phyloP scores from a whole-genome alignment of 2,329 filamentous ascomycete genomes.

The Podosphaera xanthii region DNA sequence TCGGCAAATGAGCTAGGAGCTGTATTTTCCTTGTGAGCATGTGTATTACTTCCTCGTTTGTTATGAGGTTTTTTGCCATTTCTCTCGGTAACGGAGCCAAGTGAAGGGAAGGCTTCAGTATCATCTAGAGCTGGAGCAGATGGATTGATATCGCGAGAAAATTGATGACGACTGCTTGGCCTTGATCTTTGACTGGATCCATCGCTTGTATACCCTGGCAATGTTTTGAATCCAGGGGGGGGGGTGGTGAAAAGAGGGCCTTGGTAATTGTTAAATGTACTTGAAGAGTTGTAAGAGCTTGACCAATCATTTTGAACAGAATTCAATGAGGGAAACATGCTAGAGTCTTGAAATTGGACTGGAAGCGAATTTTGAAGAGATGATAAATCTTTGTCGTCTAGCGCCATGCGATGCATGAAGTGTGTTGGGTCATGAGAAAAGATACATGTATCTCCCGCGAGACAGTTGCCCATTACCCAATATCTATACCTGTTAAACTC shows the following conservation, averaged over 20 bases:
- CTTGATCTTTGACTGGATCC: conserved; percentile 55
- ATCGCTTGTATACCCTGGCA: conserved; percentile 32
- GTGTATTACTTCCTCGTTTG: conserved; percentile 66
- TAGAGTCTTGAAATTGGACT: conserved; percentile 64
- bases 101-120: conserved; percentile 79
- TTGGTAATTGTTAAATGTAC: conserved; percentile 28
- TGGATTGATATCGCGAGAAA: conserved; percentile 29
- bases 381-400: conserved; percentile 45
- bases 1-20: conserved; percentile 67
- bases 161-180: conserved; percentile 58
- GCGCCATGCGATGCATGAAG: conserved; percentile 56
- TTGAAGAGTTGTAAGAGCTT: conserved; percentile 20
- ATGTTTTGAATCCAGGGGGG: conserved; percentile 39
- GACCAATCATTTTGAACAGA: conserved; percentile 35
- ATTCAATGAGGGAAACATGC: conserved; percentile 60
- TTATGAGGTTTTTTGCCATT: conserved; percentile 80
- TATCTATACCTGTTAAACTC: conserved; percentile 33
- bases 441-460: conserved; percentile 81
- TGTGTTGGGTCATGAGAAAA: conserved; percentile 91
- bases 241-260: conserved; percentile 35
- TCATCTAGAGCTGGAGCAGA: conserved; percentile 68
- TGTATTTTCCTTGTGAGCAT: conserved; percentile 41
- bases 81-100: conserved; percentile 55
- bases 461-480: conserved; percentile 86
- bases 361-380: conserved; percentile 38